phyloP scores from a whole-genome alignment of 83 land plant species.

The Picea mariana region DNA sequence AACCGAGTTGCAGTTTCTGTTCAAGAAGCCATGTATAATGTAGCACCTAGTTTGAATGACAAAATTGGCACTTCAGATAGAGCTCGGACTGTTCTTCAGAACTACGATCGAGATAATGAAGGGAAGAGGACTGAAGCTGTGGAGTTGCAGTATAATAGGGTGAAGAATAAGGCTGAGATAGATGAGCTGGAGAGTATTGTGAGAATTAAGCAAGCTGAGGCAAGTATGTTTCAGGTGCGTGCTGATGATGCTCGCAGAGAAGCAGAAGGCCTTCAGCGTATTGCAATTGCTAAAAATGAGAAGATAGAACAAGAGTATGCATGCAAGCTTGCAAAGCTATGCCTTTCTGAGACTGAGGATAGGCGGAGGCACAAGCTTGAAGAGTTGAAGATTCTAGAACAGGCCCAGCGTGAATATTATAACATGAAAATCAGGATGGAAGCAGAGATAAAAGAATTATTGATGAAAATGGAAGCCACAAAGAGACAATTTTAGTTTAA shows the following conservation, averaged over 20 bases:
- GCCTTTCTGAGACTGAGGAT: conserved; percentile 73
- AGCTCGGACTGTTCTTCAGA: conserved; percentile 16
- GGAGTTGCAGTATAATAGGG: conserved; percentile 48
- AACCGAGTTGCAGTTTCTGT: conserved; percentile 28
- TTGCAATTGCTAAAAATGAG: conserved; percentile 67
- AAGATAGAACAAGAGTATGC: conserved; percentile 83
- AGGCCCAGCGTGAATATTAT: conserved; percentile 60
- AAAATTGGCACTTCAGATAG: conserved; percentile 32
- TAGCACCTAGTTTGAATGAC: conserved; percentile 27
- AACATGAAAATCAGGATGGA: conserved; percentile 82
- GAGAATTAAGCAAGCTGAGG: conserved; percentile 84
- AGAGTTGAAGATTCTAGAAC: conserved; percentile 71
- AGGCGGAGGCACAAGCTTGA: conserved; percentile 67
- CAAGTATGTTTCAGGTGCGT: conserved; percentile 83
- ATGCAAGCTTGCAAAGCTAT: conserved; percentile 59
- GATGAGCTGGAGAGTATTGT: conserved; percentile 90
- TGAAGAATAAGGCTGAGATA: conserved; percentile 60
- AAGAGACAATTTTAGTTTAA: conserved; percentile 36
- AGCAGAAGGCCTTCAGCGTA: conserved; percentile 88
- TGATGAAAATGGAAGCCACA: conserved; percentile 86
- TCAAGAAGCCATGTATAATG: conserved; percentile 27
- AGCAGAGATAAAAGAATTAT: conserved; percentile 78
- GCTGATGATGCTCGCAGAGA: conserved; percentile 92
- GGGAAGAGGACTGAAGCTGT: conserved; percentile 40
- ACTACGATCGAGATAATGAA: conserved; percentile 36